Percentiles rank a stretch among this genome's conserved stretches.
phyloP scores from a whole-genome alignment of 257 asterid genomes.

The Solanum lycopersicoides region DNA sequence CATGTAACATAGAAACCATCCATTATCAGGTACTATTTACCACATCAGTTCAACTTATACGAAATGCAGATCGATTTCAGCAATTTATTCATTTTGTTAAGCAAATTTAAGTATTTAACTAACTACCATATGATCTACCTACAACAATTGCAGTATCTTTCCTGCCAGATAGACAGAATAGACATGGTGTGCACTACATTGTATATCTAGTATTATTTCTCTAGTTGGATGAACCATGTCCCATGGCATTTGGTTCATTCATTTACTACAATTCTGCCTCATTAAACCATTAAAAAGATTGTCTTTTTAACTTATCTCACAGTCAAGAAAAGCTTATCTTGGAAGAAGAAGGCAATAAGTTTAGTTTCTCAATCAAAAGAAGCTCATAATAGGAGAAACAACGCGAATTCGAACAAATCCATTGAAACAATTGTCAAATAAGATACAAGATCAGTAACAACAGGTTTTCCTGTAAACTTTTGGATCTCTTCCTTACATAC shows the following conservation, averaged over 20 bases:
- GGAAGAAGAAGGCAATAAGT: not conserved
- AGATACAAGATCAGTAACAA: not conserved
- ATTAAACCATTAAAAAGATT: not conserved
- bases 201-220: not conserved
- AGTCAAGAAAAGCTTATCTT: not conserved
- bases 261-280: not conserved
- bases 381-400: not conserved
- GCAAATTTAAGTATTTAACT: not conserved
- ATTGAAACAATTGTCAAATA: not conserved
- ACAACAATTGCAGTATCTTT: not conserved
- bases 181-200: not conserved
- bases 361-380: not conserved
- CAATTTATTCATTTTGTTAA: not conserved
- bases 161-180: not conserved
- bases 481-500: not conserved
- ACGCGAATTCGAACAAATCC: not conserved
- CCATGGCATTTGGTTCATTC: not conserved
- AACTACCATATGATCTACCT: not conserved
- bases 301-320: not conserved
- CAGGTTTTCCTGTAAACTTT: not conserved
- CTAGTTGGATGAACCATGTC: not conserved
- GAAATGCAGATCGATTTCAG: not conserved
- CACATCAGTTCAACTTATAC: not conserved
- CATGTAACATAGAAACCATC: not conserved
- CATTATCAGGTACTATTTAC: not conserved